These are phyloP conservation scores for Phytomonas sp. DNA, from an alignment of 208 protist species.

Conservation along the genomic window DNA sequence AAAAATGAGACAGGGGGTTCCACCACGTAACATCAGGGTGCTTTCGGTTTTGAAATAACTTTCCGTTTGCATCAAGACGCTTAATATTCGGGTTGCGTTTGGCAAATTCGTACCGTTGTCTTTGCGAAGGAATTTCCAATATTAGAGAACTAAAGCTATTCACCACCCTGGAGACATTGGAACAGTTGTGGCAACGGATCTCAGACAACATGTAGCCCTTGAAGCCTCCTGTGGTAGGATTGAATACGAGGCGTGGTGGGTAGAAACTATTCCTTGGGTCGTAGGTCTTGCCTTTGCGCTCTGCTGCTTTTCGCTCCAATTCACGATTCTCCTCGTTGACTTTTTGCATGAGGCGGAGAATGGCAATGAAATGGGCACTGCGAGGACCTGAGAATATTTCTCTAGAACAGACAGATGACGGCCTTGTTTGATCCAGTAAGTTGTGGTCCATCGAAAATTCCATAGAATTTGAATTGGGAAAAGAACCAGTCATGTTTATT, in stretches of 20 bases:
- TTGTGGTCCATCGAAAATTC: background rate
- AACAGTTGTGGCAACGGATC: constrained; percentile 65
- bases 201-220: constrained; percentile 65
- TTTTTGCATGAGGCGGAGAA: constrained; percentile 44
- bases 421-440: background rate
- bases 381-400: constrained; percentile 11
- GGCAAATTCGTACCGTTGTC: constrained; percentile 43
- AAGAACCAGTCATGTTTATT: background rate
- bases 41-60: constrained; percentile 20
- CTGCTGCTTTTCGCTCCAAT: constrained; percentile 32
- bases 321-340: constrained; percentile 66
- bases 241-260: constrained; percentile 48
- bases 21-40: constrained; percentile 32
- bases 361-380: constrained; percentile 25
- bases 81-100: constrained; percentile 39
- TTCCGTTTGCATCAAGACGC: constrained; percentile 19
- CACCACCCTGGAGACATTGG: constrained; percentile 46
- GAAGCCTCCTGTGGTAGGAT: constrained; percentile 69
- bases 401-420: background rate
- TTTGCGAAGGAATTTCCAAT: constrained; percentile 52
- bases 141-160: constrained; percentile 66
- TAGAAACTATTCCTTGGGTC: constrained; percentile 20
- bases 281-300: constrained; percentile 26
- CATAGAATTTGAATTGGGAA: background rate
- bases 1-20: constrained; percentile 41